phyloP scores from a whole-genome alignment of 176 grass and related monocot genomes.

The Oryza glumipatula region DNA sequence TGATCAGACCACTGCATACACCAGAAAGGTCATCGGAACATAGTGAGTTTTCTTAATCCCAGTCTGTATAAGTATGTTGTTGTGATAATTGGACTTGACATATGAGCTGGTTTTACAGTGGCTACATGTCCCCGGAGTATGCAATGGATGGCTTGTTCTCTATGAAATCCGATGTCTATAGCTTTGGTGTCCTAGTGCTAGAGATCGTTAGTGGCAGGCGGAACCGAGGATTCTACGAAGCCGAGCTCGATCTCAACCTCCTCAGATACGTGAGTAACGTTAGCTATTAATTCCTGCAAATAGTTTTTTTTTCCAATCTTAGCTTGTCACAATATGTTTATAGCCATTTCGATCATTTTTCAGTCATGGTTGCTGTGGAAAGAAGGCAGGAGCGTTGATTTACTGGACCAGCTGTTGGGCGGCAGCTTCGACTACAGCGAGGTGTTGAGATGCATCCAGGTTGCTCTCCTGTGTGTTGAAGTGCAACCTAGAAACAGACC shows the following conservation, averaged over 20 bases:
- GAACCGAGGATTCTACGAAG: constrained; percentile 37
- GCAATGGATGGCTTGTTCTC: constrained; percentile 54
- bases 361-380: constrained; percentile 55
- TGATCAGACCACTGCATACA: constrained; percentile 53
- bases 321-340: background rate
- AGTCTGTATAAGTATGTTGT: background rate
- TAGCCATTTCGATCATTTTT: background rate
- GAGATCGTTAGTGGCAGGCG: constrained; percentile 43
- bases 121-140: constrained; percentile 58
- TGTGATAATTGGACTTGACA: background rate
- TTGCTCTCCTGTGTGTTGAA: constrained; percentile 55
- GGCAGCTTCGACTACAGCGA: constrained; percentile 29
- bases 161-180: constrained; percentile 51
- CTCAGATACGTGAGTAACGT: constrained; percentile 39
- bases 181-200: constrained; percentile 44
- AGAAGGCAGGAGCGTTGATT: constrained; percentile 33
- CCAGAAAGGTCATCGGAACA: constrained; percentile 53
- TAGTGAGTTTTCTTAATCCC: constrained; percentile 38
- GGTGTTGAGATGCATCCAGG: constrained; percentile 46
- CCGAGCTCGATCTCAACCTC: constrained; percentile 46
- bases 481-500: constrained; percentile 52
- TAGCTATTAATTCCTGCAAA: background rate
- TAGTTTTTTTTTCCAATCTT: background rate
- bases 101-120: background rate
- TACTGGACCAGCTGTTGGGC: constrained; percentile 32